These are phyloP conservation scores for Ascochyta lentis DNA, from an alignment of 2,329 filamentous ascomycete genomes.

Conservation along the genomic window DNA sequence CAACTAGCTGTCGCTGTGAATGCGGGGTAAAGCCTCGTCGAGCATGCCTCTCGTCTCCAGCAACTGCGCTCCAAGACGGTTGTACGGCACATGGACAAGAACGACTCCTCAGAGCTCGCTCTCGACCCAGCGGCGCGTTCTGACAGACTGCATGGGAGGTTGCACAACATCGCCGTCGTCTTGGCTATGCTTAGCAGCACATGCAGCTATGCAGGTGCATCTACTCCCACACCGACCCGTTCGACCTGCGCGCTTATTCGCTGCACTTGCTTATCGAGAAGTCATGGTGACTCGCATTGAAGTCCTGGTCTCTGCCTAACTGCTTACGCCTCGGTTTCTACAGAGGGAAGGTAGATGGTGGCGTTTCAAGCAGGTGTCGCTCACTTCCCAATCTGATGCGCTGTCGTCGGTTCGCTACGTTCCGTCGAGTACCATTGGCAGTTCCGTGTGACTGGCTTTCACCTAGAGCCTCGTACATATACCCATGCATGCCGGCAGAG, in stretches of 20 bases:
- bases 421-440: constrained; percentile 11
- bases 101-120: background rate
- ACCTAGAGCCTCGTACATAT: constrained; percentile 12
- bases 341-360: constrained; percentile 28
- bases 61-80: background rate
- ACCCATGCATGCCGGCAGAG: constrained; percentile 17
- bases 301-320: constrained; percentile 9
- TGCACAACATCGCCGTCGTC: background rate
- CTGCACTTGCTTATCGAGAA: constrained; percentile 18
- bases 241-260: constrained; percentile 12
- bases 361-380: constrained; percentile 17
- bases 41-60: background rate
- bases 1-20: constrained; percentile 25
- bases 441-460: background rate
- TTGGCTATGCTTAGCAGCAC: constrained; percentile 16
- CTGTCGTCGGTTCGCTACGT: constrained; percentile 2
- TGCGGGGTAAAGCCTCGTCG: constrained; percentile 31
- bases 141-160: background rate
- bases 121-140: background rate
- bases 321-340: constrained; percentile 16
- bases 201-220: constrained; percentile 20
- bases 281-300: constrained; percentile 8
- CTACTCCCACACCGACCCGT: constrained; percentile 6
- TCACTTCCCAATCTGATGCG: constrained; percentile 22
- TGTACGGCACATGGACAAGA: background rate